Percentiles rank a stretch among this genome's conserved stretches.
Conservation (phyloP, 768 basidiomycete species). For the Mycena polygramma region DNA sequence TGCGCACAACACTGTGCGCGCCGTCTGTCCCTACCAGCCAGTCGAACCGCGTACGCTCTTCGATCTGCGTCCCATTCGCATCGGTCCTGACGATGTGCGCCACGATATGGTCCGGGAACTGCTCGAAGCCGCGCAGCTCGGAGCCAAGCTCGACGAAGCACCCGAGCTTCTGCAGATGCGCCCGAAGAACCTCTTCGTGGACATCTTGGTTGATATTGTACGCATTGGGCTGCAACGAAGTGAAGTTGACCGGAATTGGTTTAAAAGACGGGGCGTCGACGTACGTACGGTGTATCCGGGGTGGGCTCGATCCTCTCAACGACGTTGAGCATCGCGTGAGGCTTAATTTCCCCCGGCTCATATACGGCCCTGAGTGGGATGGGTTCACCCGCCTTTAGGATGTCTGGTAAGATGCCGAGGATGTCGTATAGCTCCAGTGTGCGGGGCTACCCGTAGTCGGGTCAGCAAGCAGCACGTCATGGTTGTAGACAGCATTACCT, state of each 20-base stretch:
- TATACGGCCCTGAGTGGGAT: conserved; percentile 30
- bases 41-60: conserved; percentile 45
- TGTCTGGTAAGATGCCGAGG: conserved; percentile 11
- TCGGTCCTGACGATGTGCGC: conserved; percentile 42
- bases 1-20: conserved; percentile 53
- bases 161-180: conserved; percentile 43
- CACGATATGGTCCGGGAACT: conserved; percentile 46
- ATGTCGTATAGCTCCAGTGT: conserved; percentile 17
- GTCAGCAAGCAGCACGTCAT: too few species aligned
- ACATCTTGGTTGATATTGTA: conserved; percentile 42
- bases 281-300: conserved; percentile 39
- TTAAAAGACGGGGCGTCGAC: too few species aligned
- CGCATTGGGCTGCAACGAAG: conserved; percentile 34
- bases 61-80: conserved; percentile 37
- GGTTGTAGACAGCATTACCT: conserved; percentile 16
- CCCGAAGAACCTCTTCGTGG: conserved; percentile 49
- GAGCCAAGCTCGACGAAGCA: conserved; percentile 51
- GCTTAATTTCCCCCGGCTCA: conserved; percentile 29
- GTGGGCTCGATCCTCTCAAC: conserved; percentile 31
- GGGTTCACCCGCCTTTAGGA: background rate
- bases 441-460: background rate
- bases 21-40: conserved; percentile 60
- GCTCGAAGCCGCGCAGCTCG: conserved; percentile 51
- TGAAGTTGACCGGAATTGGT: too few species aligned
- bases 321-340: conserved; percentile 2